A percentile compares a stretch with the other conserved stretches of the same genome.
Evolutionary conservation across 164 flowering plant species (phyloP).

Genomic region (Nymphaea colorata): DNA sequence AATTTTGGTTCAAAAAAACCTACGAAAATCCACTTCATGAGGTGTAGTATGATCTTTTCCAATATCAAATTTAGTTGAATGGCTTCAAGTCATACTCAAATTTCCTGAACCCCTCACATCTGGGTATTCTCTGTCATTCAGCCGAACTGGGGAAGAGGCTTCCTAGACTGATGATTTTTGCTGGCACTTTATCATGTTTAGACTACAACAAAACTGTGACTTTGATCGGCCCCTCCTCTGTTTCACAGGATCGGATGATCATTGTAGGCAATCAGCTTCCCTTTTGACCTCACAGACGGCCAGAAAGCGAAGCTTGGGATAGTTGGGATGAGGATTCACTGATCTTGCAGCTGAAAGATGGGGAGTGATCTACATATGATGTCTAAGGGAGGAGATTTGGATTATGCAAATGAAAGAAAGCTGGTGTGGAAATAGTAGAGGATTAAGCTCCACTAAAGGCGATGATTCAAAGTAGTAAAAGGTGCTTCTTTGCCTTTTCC

Average conservation of each 20-base stretch:
- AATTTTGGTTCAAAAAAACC: too few relatives aligned
- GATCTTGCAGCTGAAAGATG: slow-evolving; percentile 46
- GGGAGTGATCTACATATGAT: slow-evolving; percentile 43
- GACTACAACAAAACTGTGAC: slow-evolving; percentile 46
- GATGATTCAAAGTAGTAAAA: too few relatives aligned
- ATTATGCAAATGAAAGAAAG: too few relatives aligned
- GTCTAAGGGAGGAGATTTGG: slow-evolving; percentile 40
- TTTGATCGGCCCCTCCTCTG: slow-evolving; percentile 76
- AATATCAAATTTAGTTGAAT: slow-evolving; percentile 12
- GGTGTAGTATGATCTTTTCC: background rate
- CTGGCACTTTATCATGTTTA: slow-evolving; percentile 61
- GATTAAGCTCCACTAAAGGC: too few relatives aligned
- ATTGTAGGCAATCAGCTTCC: slow-evolving; percentile 96
- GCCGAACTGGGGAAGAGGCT: slow-evolving; percentile 54
- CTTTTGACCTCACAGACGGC: slow-evolving; percentile 40
- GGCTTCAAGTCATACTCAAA: slow-evolving; percentile 93
- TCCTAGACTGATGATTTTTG: slow-evolving; percentile 68
- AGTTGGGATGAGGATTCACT: slow-evolving; percentile 62
- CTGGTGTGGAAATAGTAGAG: too few relatives aligned
- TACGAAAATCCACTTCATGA: too few relatives aligned
- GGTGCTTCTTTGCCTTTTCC: too few relatives aligned
- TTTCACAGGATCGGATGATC: slow-evolving; percentile 66
- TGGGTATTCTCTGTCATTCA: slow-evolving; percentile 43
- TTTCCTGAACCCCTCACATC: slow-evolving; percentile 65
- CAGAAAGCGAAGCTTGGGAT: slow-evolving; percentile 35